phyloP scores from a whole-genome alignment of 2,329 filamentous ascomycete species.

The Podosphaera leucotricha region DNA sequence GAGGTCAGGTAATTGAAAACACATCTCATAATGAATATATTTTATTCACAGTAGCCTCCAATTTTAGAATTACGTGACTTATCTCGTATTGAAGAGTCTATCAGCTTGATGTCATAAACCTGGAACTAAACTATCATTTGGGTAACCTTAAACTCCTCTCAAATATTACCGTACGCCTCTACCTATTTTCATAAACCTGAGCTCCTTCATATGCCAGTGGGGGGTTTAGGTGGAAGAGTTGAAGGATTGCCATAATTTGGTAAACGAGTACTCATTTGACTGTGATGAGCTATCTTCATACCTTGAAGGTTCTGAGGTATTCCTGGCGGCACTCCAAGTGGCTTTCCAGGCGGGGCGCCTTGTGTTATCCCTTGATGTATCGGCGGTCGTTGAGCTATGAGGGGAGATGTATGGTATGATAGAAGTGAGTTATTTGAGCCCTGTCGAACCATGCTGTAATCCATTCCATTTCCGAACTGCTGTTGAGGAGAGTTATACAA shows the following conservation, averaged over 20 bases:
- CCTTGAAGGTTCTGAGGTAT: slow-evolving; percentile 10
- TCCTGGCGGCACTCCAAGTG: slow-evolving; percentile 8
- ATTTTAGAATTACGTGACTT: slow-evolving; percentile 3
- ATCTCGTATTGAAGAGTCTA: slow-evolving; percentile 10
- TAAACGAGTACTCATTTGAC: slow-evolving; percentile 22
- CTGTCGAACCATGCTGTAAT: slow-evolving; percentile 16
- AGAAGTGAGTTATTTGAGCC: slow-evolving; percentile 17
- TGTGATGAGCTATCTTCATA: slow-evolving; percentile 11
- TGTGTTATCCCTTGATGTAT: slow-evolving; percentile 15
- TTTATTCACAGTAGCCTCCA: slow-evolving; percentile 4
- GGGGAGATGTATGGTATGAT: slow-evolving; percentile 17
- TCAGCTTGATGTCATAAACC: slow-evolving; percentile 13
- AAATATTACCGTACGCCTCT: slow-evolving; percentile 17
- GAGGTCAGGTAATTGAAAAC: slow-evolving; percentile 22
- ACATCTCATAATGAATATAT: slow-evolving; percentile 12
- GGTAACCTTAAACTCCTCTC: slow-evolving; percentile 14
- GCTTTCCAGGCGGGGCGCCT: slow-evolving; percentile 9
- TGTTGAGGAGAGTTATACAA: slow-evolving; percentile 14
- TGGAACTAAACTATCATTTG: slow-evolving; percentile 12
- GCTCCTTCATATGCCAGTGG: slow-evolving; percentile 18
- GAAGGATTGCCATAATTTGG: slow-evolving; percentile 31
- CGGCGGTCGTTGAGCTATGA: slow-evolving; percentile 15
- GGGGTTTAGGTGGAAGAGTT: slow-evolving; percentile 30
- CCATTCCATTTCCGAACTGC: slow-evolving; percentile 14
- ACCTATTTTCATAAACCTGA: slow-evolving; percentile 11